These are phyloP conservation scores for Vachellia pachyceras DNA, from an alignment of 306 rosid species.

Conservation along the genomic window DNA sequence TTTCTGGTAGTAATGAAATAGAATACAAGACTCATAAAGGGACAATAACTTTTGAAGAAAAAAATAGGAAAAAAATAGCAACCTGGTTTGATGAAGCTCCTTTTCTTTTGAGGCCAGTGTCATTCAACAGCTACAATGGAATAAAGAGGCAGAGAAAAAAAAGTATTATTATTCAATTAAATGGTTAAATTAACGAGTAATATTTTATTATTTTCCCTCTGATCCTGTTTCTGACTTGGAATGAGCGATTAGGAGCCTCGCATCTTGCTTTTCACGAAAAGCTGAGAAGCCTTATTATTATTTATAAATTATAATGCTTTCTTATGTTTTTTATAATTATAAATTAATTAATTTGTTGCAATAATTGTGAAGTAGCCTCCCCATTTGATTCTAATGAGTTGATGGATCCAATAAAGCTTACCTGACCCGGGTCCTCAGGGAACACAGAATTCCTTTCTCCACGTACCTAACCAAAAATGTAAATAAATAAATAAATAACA, in stretches of 20 bases:
- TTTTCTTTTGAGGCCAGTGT: conserved; percentile 58
- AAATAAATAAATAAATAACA: conserved; percentile 14
- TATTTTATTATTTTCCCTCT: conserved; percentile 18
- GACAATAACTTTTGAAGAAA: conserved; percentile 12
- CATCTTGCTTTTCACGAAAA: conserved; percentile 41
- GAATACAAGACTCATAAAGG: conserved; percentile 1
- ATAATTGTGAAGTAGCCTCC: conserved; percentile 42
- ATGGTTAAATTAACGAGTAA: background rate
- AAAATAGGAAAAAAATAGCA: background rate
- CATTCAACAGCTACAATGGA: conserved; percentile 54
- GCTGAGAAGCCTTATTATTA: conserved; percentile 35
- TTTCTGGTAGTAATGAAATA: too few species aligned
- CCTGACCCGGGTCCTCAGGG: conserved; percentile 65
- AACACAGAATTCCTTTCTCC: conserved; percentile 58
- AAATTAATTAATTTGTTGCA: conserved; percentile 27
- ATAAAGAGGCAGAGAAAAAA: conserved; percentile 25
- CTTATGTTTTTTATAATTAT: background rate
- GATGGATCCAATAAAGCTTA: conserved; percentile 63
- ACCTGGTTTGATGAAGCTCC: conserved; percentile 56
- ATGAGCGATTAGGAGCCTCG: conserved; percentile 36
- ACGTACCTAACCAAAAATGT: conserved; percentile 36
- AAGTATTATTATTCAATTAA: conserved; percentile 6
- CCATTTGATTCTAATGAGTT: conserved; percentile 45
- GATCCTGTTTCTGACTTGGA: conserved; percentile 46
- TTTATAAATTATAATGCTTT: conserved; percentile 22